Evolutionary conservation across 768 basidiomycete species (phyloP), one percentile per base, ranked within the genome.

Genomic region (Mycena rebaudengoi): DNA sequence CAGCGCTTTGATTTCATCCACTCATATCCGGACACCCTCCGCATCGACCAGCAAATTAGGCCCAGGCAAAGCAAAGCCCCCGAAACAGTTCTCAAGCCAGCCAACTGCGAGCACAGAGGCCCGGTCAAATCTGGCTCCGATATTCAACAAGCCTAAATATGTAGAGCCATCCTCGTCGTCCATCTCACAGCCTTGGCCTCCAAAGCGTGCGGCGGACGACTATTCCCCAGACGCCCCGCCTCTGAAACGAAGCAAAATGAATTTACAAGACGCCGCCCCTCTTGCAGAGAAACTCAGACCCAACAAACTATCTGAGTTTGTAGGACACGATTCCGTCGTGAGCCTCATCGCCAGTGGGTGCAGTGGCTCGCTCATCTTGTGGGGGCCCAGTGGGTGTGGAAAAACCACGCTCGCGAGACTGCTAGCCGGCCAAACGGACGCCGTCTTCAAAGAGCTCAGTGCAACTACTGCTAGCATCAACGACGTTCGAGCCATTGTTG

Each of bases 381-480:
- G 91, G 91, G 91, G 91, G 1, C 91, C 91, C 16, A 90, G 90
- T 1, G 91, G 90, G 88, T 86, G 86, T 66, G 90, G 91, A 20
- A 92, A 91, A 75, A 93, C 90, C 2, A 94, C 92, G 0, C 76
- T 95, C 29, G 91, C 92, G 0, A 79, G 92, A 65, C 73, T 96
- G 25, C 78, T 95, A 10, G 91, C 92, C 0, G 80, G 78, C 43
- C 80, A 82, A 51, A 82, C 86, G 1, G 78, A 87, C 65, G 85
- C 86, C 14, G 77, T 84, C 12, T 92, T 93, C 73, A 91, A 87
- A 67, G 94, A 95, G 69, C 75, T 94, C 21, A 90, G 89, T 70
- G 91, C 91, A n/a, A 92, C 92, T 0, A 85, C 80, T 26, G 83
- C 84, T 3, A 87, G 87, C 4, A 86, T 90, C 16, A 86, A 85